phyloP scores from a whole-genome alignment of 2,329 filamentous ascomycete genomes.

The Lasiodiplodia sp. region DNA sequence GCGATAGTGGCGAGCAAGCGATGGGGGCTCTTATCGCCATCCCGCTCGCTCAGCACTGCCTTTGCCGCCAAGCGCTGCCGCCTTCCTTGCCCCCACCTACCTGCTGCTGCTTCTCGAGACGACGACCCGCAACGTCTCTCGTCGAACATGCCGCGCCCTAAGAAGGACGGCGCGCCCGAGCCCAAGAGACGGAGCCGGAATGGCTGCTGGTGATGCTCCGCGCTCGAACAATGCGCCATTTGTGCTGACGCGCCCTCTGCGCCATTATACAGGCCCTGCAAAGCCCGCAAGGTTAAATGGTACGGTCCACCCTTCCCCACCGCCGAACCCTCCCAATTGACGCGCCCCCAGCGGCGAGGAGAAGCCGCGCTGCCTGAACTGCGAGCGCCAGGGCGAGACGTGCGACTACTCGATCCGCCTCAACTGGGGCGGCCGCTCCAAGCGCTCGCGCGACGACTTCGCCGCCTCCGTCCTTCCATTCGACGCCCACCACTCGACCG shows the following conservation, averaged over 20 bases:
- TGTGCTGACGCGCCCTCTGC: slow-evolving; percentile 17
- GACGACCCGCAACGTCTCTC: slow-evolving; percentile 6
- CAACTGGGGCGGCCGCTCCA: slow-evolving; percentile 79
- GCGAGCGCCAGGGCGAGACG: slow-evolving; percentile 71
- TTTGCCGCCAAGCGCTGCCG: slow-evolving; percentile 14
- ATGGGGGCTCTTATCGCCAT: slow-evolving; percentile 4
- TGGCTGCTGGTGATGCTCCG: slow-evolving; percentile 66
- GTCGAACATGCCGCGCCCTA: slow-evolving; percentile 67
- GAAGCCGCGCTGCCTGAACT: slow-evolving; percentile 75
- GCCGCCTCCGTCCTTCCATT: slow-evolving; percentile 36
- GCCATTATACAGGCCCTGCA: slow-evolving; percentile 70
- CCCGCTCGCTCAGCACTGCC: not conserved
- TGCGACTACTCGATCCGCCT: slow-evolving; percentile 84
- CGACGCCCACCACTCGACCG: slow-evolving; percentile 1
- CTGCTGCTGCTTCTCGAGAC: not conserved
- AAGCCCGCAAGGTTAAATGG: slow-evolving; percentile 81
- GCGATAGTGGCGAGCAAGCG: not conserved
- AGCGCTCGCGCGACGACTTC: slow-evolving; percentile 58
- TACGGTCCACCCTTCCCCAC: slow-evolving; percentile 40
- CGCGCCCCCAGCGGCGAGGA: slow-evolving; percentile 67
- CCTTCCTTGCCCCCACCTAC: slow-evolving; percentile 7
- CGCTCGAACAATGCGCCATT: slow-evolving; percentile 13
- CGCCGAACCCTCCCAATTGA: slow-evolving; percentile 32
- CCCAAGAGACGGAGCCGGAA: slow-evolving; percentile 72
- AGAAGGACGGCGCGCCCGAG: slow-evolving; percentile 68